Evolutionary conservation across 192 early-diverging fungal species (phyloP), one percentile per base, ranked within the genome.

Genomic region (Coemansia sp.): DNA sequence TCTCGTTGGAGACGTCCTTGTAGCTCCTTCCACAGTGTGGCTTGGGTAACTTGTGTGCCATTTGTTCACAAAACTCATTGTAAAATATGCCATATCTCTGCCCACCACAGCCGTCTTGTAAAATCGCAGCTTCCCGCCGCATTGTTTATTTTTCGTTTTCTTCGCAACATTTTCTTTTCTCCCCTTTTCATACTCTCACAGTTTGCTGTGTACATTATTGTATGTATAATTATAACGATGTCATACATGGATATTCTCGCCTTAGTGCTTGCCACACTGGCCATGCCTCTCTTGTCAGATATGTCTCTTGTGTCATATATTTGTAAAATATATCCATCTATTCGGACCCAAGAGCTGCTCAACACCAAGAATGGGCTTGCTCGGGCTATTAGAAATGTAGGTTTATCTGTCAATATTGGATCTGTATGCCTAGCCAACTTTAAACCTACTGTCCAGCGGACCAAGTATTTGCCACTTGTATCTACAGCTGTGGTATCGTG

Each of bases 401-500:
- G 26, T 11, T 13, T 53, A 26, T 53, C 50, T 30, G n/a, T n/a
- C n/a, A n/a, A n/a, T n/a, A 13, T 26, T 7, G 23, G 11, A 30
- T 6, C 50, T 6, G 16, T 6, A 16, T 57, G 53, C 7, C 28
- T 57, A 3, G 53, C 53, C 30, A 33, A 32, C 4, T 14, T 33
- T 57, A 17, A 17, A 16, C 53, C 30, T 17, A 33, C 53, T 17
- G 5, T 57, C 14, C 16, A 57, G 30, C 35, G 53, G 53, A 7
- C 32, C 30, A 14, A 33, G 13, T 35, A 57, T 16, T 35, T 57
- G 28, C 32, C 53, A 57, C 53, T 57, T 6, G 28, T 14, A 1
- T 57, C 30, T 13, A 35, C 53, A 17, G 53, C 6, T 80, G 55
- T 65, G 66, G 77, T 63, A 72, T 39, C 39, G 73, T 6, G 46